Base-by-base conservation (phyloP, 208 protist species). In the Herpetomonas tarakana region DNA sequence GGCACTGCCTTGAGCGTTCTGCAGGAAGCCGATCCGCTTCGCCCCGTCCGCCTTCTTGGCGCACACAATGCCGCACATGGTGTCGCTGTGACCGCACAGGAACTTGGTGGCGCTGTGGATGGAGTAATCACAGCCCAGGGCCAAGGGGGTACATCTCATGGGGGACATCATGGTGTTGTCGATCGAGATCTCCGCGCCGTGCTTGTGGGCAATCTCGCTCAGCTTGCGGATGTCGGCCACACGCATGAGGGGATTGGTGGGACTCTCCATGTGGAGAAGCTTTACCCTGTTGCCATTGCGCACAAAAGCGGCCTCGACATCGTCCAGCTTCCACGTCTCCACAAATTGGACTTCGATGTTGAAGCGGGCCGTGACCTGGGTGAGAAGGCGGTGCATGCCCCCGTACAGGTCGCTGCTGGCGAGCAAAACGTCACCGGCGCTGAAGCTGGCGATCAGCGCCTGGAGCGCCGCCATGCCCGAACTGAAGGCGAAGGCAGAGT, bases 111-210 rank as follows among this genome's bases (percentile, higher is more conserved):
- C 88, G 41, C 88, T 97, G 80, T 98, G 96, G 22, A 98, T 66
- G 14, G 93, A 92, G 60, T 98, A 90, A 65, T 99, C 97, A 50
- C 94, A 97, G 62, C 97, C 97, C 2, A 98, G 75, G 26, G 86
- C 68, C 12, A 98, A 77, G 41, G 97, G 94, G n/a, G 82, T 83
- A 71, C 96, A 96, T 67, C 97, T 94, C 67, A 97, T 86, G 46
- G 96, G 92, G 9, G 96, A 97, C 83, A 97, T 92, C 75, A 99
- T 98, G 7, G 97, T 99, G 74, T 96, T 97, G 65, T 99, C 97
- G 26, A 98, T 94, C 16, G 94, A 87, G 0, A 98, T 65, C 50
- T 97, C 64, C 49, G 82, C 80, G 30, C 72, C 65, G 62, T 83
- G 51, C 26, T 52, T 35, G 46, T 97, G 76, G 24, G 91, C 91